Percentiles rank a stretch among this genome's conserved stretches.
These are phyloP conservation scores for Taphrina sp. DNA, from an alignment of 1,139 yeast genomes.

Conservation along the genomic window DNA sequence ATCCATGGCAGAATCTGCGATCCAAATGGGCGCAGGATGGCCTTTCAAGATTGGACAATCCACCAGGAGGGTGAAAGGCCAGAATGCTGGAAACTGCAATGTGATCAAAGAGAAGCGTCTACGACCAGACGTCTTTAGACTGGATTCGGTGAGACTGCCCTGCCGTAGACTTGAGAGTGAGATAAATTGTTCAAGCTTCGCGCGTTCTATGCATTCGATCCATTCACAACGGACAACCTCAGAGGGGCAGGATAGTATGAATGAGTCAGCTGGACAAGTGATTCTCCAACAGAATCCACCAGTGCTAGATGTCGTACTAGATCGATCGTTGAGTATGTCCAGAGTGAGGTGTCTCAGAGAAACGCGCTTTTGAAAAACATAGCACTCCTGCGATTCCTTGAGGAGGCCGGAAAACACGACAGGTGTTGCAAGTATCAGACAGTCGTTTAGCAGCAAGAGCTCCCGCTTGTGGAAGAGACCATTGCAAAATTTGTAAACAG, in stretches of 20 bases:
- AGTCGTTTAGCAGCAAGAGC: conserved; percentile 29
- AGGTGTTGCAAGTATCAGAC: conserved; percentile 21
- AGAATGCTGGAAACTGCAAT: background rate
- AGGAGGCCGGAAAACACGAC: background rate
- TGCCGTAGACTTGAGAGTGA: background rate
- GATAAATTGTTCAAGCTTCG: conserved; percentile 9
- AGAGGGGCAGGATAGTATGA: conserved; percentile 1
- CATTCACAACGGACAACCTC: background rate
- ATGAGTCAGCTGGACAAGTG: background rate
- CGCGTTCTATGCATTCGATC: conserved; percentile 5
- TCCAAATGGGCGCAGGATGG: conserved; percentile 22
- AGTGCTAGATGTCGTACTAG: too few relatives aligned
- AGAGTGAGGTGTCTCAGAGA: background rate
- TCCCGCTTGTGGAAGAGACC: conserved; percentile 3
- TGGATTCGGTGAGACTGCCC: background rate
- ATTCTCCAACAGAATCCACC: conserved; percentile 14
- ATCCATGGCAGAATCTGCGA: conserved; percentile 4
- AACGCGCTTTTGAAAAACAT: conserved; percentile 7
- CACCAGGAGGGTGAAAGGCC: background rate
- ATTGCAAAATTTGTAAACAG: conserved; percentile 12
- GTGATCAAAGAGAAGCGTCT: too few relatives aligned
- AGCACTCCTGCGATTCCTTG: background rate
- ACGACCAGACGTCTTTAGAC: too few relatives aligned
- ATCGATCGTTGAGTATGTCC: too few relatives aligned
- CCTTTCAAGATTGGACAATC: conserved; percentile 15